phyloP scores from a whole-genome alignment of 768 basidiomycete genomes.

The Mycena chlorophos region DNA sequence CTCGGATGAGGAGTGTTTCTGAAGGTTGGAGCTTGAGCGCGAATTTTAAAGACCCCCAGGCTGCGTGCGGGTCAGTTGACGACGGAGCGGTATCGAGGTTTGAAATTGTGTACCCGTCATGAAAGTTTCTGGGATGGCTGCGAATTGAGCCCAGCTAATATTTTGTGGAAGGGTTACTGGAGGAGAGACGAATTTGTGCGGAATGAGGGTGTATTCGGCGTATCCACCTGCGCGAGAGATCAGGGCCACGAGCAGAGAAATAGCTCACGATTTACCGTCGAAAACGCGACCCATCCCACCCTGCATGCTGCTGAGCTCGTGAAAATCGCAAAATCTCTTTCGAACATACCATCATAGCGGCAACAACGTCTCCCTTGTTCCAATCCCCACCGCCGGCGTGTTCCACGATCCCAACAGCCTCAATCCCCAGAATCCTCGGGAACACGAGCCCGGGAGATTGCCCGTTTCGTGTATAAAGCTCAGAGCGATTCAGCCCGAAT shows the following conservation, averaged over 20 bases:
- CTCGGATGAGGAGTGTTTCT: slow-evolving; percentile 27
- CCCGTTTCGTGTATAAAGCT: slow-evolving; percentile 27
- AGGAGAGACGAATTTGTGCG: slow-evolving; percentile 26
- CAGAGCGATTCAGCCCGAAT: slow-evolving; percentile 25
- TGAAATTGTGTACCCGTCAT: slow-evolving; percentile 21
- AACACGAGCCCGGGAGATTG: slow-evolving; percentile 26
- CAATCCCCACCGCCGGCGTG: slow-evolving; percentile 27
- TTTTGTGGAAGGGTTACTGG: slow-evolving; percentile 21
- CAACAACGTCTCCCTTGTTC: slow-evolving; percentile 27
- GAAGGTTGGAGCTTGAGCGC: slow-evolving; percentile 16
- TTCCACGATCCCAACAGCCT: slow-evolving; percentile 29
- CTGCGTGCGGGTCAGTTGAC: slow-evolving; percentile 2
- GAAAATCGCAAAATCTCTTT: neutral
- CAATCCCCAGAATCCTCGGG: slow-evolving; percentile 26
- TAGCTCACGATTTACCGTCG: slow-evolving; percentile 19
- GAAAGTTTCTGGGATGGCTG: slow-evolving; percentile 28
- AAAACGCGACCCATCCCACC: slow-evolving; percentile 28
- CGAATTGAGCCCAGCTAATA: slow-evolving; percentile 25
- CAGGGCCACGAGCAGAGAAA: neutral
- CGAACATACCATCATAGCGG: slow-evolving; percentile 22
- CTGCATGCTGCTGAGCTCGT: neutral
- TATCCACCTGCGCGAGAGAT: slow-evolving; percentile 20
- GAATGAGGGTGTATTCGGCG: slow-evolving; percentile 29
- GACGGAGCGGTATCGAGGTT: neutral
- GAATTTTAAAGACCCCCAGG: slow-evolving; percentile 22